phyloP scores from a whole-genome alignment of 176 grass and related monocot genomes.

The Raddia distichophylla region DNA sequence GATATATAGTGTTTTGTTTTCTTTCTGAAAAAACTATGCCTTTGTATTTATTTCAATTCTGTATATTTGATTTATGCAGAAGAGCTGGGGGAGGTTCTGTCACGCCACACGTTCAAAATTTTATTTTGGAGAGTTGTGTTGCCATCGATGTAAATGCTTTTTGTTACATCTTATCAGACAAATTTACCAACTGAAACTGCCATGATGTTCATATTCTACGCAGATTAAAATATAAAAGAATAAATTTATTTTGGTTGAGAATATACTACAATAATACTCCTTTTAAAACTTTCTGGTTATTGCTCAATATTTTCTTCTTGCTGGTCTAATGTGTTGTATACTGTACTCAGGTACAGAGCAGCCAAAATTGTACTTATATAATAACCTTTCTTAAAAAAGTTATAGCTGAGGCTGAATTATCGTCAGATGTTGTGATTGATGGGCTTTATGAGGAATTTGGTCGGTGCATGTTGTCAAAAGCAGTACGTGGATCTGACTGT shows the following conservation, averaged over 20 bases:
- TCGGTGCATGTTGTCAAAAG: constrained; percentile 51
- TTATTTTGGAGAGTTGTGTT: constrained; percentile 64
- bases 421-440: constrained; percentile 58
- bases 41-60: background rate
- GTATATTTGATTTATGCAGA: constrained; percentile 50
- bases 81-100: constrained; percentile 77
- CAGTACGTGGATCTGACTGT: constrained; percentile 50
- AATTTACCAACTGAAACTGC: background rate
- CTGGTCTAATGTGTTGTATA: constrained; percentile 13
- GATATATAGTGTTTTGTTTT: background rate
- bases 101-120: constrained; percentile 65
- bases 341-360: constrained; percentile 49
- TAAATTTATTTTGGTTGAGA: background rate
- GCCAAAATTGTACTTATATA: constrained; percentile 50
- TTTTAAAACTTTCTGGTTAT: background rate
- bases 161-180: background rate
- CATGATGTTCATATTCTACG: background rate
- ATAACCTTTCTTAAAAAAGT: constrained; percentile 67
- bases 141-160: constrained; percentile 50
- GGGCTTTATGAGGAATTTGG: constrained; percentile 80
- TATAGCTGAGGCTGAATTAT: constrained; percentile 67
- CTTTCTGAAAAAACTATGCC: background rate
- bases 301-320: background rate
- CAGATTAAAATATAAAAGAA: background rate
- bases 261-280: background rate